phyloP scores from a whole-genome alignment of 106 monocot species.

The Phalaenopsis equestris region DNA sequence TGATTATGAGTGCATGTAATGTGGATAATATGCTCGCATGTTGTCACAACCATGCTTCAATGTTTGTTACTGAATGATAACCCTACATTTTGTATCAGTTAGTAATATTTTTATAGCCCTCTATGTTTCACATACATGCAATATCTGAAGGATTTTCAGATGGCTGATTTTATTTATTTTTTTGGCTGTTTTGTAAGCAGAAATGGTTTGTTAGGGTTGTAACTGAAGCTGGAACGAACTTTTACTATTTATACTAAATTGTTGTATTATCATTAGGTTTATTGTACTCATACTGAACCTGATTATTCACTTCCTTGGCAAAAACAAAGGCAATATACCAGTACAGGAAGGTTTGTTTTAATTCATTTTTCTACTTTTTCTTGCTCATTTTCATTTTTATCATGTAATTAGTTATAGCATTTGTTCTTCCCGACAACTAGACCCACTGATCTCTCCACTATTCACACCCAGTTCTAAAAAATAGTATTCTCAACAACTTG shows the following conservation, averaged over 20 bases:
- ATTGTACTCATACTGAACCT: conserved; percentile 86
- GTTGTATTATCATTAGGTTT: conserved; percentile 41
- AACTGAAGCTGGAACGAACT: neutral
- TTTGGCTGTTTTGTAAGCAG: too few relatives aligned
- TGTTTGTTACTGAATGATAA: neutral
- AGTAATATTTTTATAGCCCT: neutral
- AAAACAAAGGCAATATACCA: conserved; percentile 86
- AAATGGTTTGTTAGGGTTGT: too few relatives aligned
- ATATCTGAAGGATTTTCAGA: too few relatives aligned
- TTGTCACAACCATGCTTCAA: neutral
- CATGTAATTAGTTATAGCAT: neutral
- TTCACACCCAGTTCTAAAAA: neutral
- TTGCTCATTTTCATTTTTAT: neutral
- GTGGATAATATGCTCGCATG: neutral
- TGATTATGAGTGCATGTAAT: neutral
- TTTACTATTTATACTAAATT: neutral
- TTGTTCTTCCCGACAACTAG: neutral
- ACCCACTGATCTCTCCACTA: neutral
- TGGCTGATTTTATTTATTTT: too few relatives aligned
- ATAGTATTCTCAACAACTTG: too few relatives aligned
- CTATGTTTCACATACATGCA: too few relatives aligned
- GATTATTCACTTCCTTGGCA: conserved; percentile 99
- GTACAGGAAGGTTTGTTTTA: conserved; percentile 74
- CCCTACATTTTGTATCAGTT: neutral
- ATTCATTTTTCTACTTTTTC: neutral